Percentiles rank a stretch among this genome's conserved stretches.
phyloP scores from a whole-genome alignment of 2,329 filamentous ascomycete species.

The Knoxdaviesia capensis region DNA sequence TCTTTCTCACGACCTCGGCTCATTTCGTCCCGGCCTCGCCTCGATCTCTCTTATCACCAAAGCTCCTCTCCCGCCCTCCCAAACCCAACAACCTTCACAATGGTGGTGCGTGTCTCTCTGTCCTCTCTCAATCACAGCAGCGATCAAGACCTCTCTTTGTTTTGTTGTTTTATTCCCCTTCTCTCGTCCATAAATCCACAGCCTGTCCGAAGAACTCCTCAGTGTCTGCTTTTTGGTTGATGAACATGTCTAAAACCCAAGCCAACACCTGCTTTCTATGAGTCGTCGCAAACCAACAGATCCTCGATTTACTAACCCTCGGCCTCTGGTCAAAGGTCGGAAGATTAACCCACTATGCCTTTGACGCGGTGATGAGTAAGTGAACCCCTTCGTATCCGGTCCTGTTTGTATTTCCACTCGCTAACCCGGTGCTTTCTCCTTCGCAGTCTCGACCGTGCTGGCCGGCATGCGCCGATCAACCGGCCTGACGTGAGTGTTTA shows the following conservation, averaged over 20 bases:
- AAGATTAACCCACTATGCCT: conserved; percentile 81
- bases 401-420: neutral
- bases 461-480: conserved; percentile 96
- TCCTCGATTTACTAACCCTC: conserved; percentile 49
- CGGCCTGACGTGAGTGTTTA: conserved; percentile 71
- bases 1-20: too few species aligned
- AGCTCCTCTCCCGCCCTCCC: neutral
- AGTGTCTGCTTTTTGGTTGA: too few species aligned
- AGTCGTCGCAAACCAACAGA: conserved; percentile 16
- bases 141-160: too few species aligned
- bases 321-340: conserved; percentile 64
- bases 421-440: conserved; percentile 7
- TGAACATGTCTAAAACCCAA: neutral
- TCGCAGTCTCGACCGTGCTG: conserved; percentile 75
- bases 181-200: too few species aligned
- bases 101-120: conserved; percentile 5
- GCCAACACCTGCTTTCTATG: neutral
- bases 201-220: too few species aligned
- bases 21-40: too few species aligned
- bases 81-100: neutral
- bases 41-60: neutral
- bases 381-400: conserved; percentile 7
- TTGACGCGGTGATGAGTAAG: conserved; percentile 83
- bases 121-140: neutral
- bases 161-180: too few species aligned